Conservation (phyloP, 2,329 filamentous ascomycete species). For the Fusarium sp. region DNA sequence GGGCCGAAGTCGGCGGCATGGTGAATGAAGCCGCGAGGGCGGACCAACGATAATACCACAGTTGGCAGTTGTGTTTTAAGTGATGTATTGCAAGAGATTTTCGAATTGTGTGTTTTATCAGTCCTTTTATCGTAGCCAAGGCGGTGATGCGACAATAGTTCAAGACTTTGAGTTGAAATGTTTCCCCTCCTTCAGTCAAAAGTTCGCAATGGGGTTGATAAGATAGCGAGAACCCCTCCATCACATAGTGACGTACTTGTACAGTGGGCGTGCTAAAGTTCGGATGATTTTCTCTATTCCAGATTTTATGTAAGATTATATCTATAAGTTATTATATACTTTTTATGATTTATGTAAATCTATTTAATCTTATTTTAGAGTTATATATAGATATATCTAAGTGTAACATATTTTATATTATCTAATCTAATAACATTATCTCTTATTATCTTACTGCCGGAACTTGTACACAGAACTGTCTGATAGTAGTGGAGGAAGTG, state of each 20-base stretch:
- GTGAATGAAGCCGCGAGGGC: conserved; percentile 20
- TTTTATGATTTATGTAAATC: no score
- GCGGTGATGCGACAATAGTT: conserved; percentile 10
- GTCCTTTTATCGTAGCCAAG: neutral
- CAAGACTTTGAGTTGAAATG: conserved; percentile 16
- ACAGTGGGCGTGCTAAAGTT: no score
- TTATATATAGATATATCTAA: no score
- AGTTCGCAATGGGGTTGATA: conserved; percentile 39
- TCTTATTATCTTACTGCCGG: no score
- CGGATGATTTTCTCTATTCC: no score
- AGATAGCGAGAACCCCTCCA: conserved; percentile 45
- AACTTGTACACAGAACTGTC: no score
- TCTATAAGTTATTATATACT: no score
- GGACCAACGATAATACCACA: neutral
- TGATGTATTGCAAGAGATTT: neutral
- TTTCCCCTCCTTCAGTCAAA: conserved; percentile 38
- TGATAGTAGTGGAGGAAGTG: no score
- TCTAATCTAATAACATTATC: no score
- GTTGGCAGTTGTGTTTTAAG: neutral
- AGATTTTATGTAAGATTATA: no score
- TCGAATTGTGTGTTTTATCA: neutral
- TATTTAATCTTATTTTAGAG: no score
- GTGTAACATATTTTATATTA: no score
- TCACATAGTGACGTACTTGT: conserved; percentile 28
- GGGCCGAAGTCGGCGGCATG: conserved; percentile 48